Base-by-base conservation (phyloP, 2,329 filamentous ascomycete species). In the Talaromyces rugulosus region DNA sequence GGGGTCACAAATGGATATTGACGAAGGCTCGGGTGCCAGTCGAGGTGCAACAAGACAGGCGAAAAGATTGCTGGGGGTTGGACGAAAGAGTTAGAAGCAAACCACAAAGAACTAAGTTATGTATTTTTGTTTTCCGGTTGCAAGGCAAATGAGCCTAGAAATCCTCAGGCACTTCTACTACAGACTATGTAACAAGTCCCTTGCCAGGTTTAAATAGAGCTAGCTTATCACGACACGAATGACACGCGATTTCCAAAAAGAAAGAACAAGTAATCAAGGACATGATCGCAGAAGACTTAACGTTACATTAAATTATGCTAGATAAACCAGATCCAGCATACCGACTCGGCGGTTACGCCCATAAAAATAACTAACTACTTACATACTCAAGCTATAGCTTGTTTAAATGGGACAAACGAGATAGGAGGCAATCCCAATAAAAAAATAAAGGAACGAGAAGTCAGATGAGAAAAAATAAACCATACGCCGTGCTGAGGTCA, bases 1-100 rank as follows among this genome's bases (percentile, higher is more conserved):
- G 8, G 58, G 50, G 7, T 72, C 73, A 3, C 67, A 70, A 28
- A 79, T 78, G 76, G 77, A 75, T 68, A 74, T 76, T 59, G 77
- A 78, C 63, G 74, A 77, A 60, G 70, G 69, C 1, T 61, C 69
- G 42, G 74, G 68, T 52, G 68, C 68, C 23, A 42, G 57, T 44
- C 58, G n/a, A 55, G 34, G 71, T 58, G 56, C 56, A 34, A 62
- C 64, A 18, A 71, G 72, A 61, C 72, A 73, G 65, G 71, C 68
- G 3, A 78, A 78, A 63, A 68, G 76, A 52, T 64, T 77, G 54
- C 66, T 77, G 58, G 66, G 65, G 31, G 63, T 67, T 33, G 74
- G 74, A 31, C 73, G 72, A 63, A 75, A 74, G 59, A 65, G 65
- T 53, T 75, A 65, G 30, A 31, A 40, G 33, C 11, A 42, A 31